Conservation (phyloP, 179 eudicot species). For the Silene coronaria region DNA sequence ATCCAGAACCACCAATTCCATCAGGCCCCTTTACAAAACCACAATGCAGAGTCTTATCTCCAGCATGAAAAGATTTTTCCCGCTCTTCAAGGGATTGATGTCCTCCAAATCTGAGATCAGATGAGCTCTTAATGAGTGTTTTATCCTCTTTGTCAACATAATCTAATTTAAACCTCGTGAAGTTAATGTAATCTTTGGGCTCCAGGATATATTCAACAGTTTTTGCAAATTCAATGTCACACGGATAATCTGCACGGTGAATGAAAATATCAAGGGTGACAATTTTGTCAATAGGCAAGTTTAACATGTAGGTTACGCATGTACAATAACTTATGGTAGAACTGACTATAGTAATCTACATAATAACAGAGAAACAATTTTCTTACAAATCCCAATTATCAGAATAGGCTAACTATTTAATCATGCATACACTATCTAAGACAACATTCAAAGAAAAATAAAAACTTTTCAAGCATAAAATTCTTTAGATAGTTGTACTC, state of each 20-base stretch:
- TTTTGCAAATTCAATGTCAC: conserved; percentile 57
- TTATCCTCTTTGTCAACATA: conserved; percentile 58
- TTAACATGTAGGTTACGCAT: neutral
- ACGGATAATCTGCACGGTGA: conserved; percentile 52
- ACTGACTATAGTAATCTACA: neutral
- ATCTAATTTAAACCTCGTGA: conserved; percentile 46
- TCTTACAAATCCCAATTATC: neutral
- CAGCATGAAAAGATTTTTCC: conserved; percentile 62
- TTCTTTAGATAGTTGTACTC: neutral
- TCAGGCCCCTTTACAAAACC: conserved; percentile 79
- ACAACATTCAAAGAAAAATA: neutral
- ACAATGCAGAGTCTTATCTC: conserved; percentile 79
- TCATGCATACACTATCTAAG: neutral
- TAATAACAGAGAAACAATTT: neutral
- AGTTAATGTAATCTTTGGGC: conserved; percentile 56
- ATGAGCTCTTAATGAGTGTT: conserved; percentile 26
- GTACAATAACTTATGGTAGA: neutral
- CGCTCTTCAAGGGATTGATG: conserved; percentile 84
- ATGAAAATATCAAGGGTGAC: neutral
- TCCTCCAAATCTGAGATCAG: conserved; percentile 73
- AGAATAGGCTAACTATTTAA: neutral
- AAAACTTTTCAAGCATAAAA: neutral
- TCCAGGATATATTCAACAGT: conserved; percentile 53
- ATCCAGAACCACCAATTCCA: conserved; percentile 64
- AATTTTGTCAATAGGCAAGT: too few relatives aligned